These are phyloP conservation scores for Penicillium brevicompactum DNA, from an alignment of 2,329 filamentous ascomycete genomes.

Conservation along the genomic window DNA sequence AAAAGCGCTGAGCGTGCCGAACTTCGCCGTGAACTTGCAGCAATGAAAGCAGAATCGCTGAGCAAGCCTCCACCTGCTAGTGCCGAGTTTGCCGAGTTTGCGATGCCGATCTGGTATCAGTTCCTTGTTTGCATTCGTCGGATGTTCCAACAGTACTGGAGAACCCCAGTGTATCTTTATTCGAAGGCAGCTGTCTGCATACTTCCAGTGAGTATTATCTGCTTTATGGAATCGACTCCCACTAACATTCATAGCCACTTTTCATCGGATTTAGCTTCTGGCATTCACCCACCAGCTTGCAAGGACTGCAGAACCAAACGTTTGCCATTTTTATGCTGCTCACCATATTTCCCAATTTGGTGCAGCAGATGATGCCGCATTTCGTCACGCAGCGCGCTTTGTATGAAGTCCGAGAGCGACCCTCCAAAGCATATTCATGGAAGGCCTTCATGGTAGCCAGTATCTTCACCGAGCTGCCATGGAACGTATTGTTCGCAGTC, in stretches of 20 bases:
- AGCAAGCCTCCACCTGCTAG: conserved; percentile 42
- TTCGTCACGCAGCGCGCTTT: conserved; percentile 61
- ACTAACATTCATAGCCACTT: conserved; percentile 49
- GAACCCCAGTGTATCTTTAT: conserved; percentile 84
- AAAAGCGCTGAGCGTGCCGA: conserved; percentile 57
- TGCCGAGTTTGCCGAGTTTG: conserved; percentile 72
- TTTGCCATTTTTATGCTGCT: conserved; percentile 83
- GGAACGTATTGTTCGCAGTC: conserved; percentile 63
- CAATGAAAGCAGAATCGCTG: conserved; percentile 23
- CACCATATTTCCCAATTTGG: conserved; percentile 69
- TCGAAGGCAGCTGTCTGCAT: conserved; percentile 71
- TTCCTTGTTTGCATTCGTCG: conserved; percentile 68
- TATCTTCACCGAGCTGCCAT: conserved; percentile 71
- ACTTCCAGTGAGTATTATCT: conserved; percentile 64
- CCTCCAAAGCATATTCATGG: conserved; percentile 75
- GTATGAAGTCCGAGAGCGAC: conserved; percentile 62
- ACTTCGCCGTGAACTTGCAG: conserved; percentile 56
- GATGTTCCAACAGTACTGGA: conserved; percentile 89
- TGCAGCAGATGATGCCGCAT: conserved; percentile 59
- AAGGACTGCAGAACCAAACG: conserved; percentile 87
- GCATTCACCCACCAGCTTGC: conserved; percentile 69
- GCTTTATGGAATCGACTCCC: neutral
- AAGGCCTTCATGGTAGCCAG: conserved; percentile 70
- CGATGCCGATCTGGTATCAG: conserved; percentile 70
- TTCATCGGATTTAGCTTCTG: conserved; percentile 85